Percentiles rank a stretch among this genome's conserved stretches.
These are phyloP conservation scores for Botrytis fragariae DNA, from an alignment of 2,329 filamentous ascomycete genomes.

Conservation along the genomic window DNA sequence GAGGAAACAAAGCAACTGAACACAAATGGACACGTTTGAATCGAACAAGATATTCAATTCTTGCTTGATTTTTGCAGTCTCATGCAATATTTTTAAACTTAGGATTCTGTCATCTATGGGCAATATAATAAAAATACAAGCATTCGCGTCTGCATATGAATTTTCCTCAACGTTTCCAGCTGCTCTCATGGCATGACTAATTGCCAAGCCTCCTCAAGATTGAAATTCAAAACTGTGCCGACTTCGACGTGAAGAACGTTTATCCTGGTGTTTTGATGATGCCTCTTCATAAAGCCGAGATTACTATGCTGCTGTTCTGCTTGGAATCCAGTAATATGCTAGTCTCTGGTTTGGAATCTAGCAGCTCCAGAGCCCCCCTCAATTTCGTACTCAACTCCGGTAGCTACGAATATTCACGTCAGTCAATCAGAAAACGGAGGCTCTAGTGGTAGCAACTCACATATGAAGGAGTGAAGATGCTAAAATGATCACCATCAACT, in stretches of 20 bases:
- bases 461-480: slow-evolving; percentile 14
- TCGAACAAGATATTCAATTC: neutral
- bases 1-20: neutral
- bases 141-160: neutral
- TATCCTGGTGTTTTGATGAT: neutral
- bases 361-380: neutral
- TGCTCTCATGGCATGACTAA: neutral
- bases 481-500: slow-evolving; percentile 17
- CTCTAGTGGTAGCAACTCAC: neutral
- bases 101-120: neutral
- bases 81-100: neutral
- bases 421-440: neutral
- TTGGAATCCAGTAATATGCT: neutral
- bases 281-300: neutral
- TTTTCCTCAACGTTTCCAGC: neutral
- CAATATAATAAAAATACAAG: neutral
- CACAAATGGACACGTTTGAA: neutral
- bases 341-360: neutral
- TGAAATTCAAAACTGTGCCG: neutral
- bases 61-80: neutral
- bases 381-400: neutral
- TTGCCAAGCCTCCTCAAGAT: neutral
- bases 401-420: neutral
- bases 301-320: too few species aligned
- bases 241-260: neutral